Conservation (phyloP, 352 stramenopile species). For the Pythium phragmiticola region DNA sequence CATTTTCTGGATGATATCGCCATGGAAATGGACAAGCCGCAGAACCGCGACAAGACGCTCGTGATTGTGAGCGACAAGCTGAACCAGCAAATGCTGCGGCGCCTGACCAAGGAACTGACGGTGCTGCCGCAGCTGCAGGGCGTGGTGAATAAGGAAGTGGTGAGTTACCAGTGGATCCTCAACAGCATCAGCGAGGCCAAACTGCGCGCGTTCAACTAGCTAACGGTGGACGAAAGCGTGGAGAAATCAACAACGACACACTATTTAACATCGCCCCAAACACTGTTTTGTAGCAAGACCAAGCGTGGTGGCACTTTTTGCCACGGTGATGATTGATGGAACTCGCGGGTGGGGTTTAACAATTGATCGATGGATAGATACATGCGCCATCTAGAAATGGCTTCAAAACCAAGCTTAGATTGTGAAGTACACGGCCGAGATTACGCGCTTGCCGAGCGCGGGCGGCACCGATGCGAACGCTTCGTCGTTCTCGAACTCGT, state of each 20-base stretch:
- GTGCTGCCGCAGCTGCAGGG: constrained; percentile 40
- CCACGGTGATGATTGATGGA: too few relatives aligned
- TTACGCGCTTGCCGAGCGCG: constrained; percentile 8
- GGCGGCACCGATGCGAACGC: constrained; percentile 21
- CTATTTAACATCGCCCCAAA: constrained; percentile 5
- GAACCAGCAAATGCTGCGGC: constrained; percentile 53
- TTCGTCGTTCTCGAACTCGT: constrained; percentile 5
- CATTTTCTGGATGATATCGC: constrained; percentile 52
- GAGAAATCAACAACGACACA: neutral
- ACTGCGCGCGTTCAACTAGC: constrained; percentile 37
- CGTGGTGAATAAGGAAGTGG: constrained; percentile 43
- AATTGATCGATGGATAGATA: constrained; percentile 10
- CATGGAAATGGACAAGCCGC: constrained; percentile 47
- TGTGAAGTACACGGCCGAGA: constrained; percentile 17
- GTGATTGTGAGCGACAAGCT: constrained; percentile 79
- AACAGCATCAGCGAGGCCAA: constrained; percentile 85
- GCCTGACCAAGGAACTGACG: constrained; percentile 37
- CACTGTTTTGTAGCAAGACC: too few relatives aligned
- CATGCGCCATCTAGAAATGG: neutral
- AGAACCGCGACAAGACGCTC: constrained; percentile 46
- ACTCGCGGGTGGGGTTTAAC: too few relatives aligned
- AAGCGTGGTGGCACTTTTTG: too few relatives aligned
- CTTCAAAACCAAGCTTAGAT: neutral
- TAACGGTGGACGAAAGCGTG: neutral
- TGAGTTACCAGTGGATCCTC: constrained; percentile 87